Evolutionary conservation across 306 rosid species (phyloP).

Genomic region (Ochetophila trinervis): DNA sequence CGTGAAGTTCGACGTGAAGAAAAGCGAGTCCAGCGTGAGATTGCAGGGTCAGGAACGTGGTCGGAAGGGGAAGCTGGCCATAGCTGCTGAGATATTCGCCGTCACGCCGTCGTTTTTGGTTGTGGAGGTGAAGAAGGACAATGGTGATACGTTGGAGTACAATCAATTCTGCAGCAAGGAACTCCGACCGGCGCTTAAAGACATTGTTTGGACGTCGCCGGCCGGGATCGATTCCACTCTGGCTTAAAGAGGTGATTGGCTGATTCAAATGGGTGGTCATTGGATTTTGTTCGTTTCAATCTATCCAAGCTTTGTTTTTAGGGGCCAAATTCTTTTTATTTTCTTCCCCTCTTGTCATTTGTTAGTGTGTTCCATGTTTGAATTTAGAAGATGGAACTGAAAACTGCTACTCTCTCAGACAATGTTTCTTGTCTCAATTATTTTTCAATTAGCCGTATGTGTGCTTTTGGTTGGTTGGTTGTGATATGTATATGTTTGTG

Average conservation of each 20-base stretch:
- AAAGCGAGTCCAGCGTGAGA: conserved; percentile 68
- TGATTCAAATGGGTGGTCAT: too few species aligned
- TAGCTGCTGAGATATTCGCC: conserved; percentile 80
- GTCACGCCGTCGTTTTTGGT: conserved; percentile 75
- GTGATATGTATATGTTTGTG: not conserved
- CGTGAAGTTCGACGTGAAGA: conserved; percentile 61
- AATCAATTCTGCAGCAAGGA: conserved; percentile 86
- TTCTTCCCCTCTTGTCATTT: not conserved
- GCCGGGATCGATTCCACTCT: conserved; percentile 34
- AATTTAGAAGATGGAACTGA: conserved; percentile 10
- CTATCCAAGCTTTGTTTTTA: too few species aligned
- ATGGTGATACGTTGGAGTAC: conserved; percentile 82
- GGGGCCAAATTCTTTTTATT: too few species aligned
- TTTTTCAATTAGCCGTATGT: not conserved
- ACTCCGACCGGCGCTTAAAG: conserved; percentile 92
- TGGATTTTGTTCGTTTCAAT: too few species aligned
- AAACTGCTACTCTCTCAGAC: not conserved
- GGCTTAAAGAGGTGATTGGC: conserved; percentile 14
- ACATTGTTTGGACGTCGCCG: conserved; percentile 68
- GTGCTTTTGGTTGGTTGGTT: not conserved
- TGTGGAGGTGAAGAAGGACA: conserved; percentile 89
- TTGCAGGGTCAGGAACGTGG: conserved; percentile 67
- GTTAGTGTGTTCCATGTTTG: not conserved
- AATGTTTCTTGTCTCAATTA: not conserved
- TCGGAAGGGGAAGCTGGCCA: conserved; percentile 68